phyloP scores from a whole-genome alignment of 2,329 filamentous ascomycete species.

The Fusarium temperatum region DNA sequence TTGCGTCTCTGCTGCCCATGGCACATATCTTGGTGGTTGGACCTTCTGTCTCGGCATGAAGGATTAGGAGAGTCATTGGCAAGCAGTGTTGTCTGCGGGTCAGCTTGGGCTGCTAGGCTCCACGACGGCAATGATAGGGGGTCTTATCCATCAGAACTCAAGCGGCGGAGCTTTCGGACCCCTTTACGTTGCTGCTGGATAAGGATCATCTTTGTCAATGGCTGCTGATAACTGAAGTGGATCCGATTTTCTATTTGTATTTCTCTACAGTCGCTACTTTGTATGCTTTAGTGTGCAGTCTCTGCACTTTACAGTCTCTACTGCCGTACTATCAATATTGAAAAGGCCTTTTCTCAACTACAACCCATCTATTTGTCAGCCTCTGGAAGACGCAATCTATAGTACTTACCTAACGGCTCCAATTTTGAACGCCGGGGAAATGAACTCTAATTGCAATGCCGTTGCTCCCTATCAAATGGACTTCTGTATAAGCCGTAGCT shows the following conservation, averaged over 20 bases:
- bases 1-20: neutral
- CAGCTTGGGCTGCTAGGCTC: neutral
- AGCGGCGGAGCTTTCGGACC: neutral
- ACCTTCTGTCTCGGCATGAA: neutral
- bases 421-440: neutral
- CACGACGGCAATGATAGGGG: fast-evolving
- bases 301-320: neutral
- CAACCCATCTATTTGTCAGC: neutral
- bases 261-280: neutral
- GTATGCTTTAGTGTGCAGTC: neutral
- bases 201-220: neutral
- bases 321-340: neutral
- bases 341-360: neutral
- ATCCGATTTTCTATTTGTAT: too few species aligned
- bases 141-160: too few species aligned
- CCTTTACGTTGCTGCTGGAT: neutral
- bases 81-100: neutral
- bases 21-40: neutral
- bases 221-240: too few species aligned
- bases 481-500: neutral
- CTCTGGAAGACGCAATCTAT: neutral
- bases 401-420: neutral
- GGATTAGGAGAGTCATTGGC: neutral
- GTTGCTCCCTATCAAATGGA: neutral
- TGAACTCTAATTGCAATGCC: neutral